Evolutionary conservation across 805 yeast species (phyloP).

Genomic region (Zygoascus tannicola): DNA sequence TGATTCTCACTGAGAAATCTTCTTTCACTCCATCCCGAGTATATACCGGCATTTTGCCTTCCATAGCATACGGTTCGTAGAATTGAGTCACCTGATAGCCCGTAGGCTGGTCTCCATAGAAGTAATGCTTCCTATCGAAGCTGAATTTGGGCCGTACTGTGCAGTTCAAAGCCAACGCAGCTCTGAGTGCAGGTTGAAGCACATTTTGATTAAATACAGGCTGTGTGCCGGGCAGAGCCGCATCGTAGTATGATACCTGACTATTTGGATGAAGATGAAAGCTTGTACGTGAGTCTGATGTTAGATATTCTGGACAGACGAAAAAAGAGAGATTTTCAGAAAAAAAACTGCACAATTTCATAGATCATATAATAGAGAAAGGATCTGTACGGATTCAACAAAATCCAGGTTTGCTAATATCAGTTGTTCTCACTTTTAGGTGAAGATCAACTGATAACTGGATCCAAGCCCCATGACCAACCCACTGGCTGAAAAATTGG

Average conservation of each 20-base stretch:
- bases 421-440: no score
- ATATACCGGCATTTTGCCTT: conserved; percentile 48
- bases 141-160: conserved; percentile 46
- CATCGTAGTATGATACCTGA: conserved; percentile 67
- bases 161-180: conserved; percentile 63
- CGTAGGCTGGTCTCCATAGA: conserved; percentile 91
- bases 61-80: conserved; percentile 64
- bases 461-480: no score
- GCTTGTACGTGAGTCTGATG: conserved; percentile 31
- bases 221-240: conserved; percentile 87
- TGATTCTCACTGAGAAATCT: conserved; percentile 46
- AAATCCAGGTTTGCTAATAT: no score
- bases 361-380: no score
- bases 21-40: conserved; percentile 43
- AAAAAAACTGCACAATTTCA: no score
- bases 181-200: conserved; percentile 54
- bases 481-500: no score
- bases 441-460: no score
- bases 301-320: no score
- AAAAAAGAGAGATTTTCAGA: no score
- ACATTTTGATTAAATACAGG: conserved; percentile 75
- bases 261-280: conserved; percentile 52
- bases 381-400: no score
- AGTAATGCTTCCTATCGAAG: conserved; percentile 92
- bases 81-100: conserved; percentile 96